Conservation (phyloP, 306 rosid species). For the Dalbergia cultrata region DNA sequence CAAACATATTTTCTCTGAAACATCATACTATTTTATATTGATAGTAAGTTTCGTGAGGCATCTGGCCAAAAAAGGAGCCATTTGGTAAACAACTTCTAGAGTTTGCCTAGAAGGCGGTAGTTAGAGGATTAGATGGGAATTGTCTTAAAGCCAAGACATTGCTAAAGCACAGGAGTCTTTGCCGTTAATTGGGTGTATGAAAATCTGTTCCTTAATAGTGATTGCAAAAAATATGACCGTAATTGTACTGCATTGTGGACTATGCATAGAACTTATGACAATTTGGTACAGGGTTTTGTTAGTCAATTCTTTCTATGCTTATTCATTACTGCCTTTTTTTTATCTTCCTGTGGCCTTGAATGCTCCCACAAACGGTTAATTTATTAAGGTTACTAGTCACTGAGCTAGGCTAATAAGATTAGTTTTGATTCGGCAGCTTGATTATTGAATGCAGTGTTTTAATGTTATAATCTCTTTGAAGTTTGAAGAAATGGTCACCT, state of each 20-base stretch:
- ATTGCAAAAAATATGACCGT: neutral
- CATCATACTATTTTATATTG: neutral
- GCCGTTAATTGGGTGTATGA: neutral
- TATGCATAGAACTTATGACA: neutral
- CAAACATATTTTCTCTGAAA: constrained; percentile 18
- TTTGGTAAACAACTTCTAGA: neutral
- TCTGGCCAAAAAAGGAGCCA: neutral
- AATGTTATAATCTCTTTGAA: neutral
- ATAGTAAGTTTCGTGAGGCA: neutral
- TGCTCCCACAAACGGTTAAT: neutral
- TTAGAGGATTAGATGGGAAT: neutral
- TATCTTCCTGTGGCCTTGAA: constrained; percentile 1
- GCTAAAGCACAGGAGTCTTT: neutral
- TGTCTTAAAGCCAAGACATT: constrained; percentile 8
- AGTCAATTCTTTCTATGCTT: neutral
- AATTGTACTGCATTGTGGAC: neutral
- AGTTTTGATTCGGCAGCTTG: neutral
- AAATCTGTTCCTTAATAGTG: neutral
- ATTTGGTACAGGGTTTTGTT: constrained; percentile 4
- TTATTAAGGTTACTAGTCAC: neutral
- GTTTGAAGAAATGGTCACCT: neutral
- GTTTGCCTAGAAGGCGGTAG: neutral
- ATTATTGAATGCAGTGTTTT: neutral
- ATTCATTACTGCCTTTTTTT: neutral
- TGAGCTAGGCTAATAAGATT: neutral